These are phyloP conservation scores for Przewalskia tangutica DNA, from an alignment of 257 asterid genomes.

Conservation along the genomic window DNA sequence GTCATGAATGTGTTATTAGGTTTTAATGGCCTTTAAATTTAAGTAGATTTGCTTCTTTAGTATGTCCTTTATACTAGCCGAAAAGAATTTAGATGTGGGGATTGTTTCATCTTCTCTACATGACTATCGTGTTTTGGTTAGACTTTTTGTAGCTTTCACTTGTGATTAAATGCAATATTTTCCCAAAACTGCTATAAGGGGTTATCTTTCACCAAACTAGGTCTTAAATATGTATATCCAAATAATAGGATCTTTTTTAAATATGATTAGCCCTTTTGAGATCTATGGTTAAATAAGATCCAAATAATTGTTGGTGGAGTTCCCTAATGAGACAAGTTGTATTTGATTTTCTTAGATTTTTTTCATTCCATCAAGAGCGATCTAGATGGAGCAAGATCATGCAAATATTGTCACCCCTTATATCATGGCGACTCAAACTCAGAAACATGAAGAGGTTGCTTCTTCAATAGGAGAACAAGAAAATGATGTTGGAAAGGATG, in stretches of 20 bases:
- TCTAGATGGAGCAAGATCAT: too few species aligned
- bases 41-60: neutral
- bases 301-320: too few species aligned
- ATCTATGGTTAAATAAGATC: too few species aligned
- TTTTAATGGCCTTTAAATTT: neutral
- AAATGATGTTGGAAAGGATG: slow-evolving; percentile 20
- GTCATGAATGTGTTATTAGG: neutral
- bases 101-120: neutral
- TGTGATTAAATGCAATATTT: neutral
- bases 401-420: neutral
- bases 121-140: neutral
- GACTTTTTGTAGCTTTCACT: neutral
- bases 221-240: neutral
- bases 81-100: neutral
- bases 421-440: slow-evolving; percentile 12
- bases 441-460: slow-evolving; percentile 17
- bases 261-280: too few species aligned
- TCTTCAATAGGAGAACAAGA: slow-evolving; percentile 23
- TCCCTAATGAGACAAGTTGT: too few species aligned
- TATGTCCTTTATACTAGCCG: neutral
- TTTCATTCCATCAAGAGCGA: too few species aligned
- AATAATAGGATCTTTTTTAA: neutral
- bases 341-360: too few species aligned
- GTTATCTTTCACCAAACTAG: neutral
- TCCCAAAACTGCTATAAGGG: neutral